A percentile compares a stretch with the other conserved stretches of the same genome.
Conservation (phyloP, 2,329 filamentous ascomycete genomes). For the Epichloe scottii region DNA sequence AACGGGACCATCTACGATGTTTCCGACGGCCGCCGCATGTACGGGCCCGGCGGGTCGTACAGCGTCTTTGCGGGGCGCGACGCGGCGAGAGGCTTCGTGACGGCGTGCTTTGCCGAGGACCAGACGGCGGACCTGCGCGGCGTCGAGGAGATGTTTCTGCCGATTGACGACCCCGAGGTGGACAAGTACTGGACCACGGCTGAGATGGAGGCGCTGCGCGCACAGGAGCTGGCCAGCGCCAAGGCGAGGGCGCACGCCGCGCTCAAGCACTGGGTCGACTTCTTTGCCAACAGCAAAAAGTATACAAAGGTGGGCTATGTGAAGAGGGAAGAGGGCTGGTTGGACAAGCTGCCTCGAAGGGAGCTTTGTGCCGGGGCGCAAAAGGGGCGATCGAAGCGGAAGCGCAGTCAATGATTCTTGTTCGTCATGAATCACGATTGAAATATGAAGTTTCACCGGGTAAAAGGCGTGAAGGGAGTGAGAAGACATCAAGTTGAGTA, state of each 20-base stretch:
- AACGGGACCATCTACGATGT: slow-evolving; percentile 84
- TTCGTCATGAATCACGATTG: no score
- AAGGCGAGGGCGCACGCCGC: slow-evolving; percentile 50
- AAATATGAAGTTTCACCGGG: no score
- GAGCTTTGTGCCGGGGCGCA: slow-evolving; percentile 60
- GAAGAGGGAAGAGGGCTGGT: slow-evolving; percentile 45
- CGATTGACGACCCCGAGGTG: slow-evolving; percentile 47
- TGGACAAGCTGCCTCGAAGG: slow-evolving; percentile 47
- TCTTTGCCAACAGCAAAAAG: slow-evolving; percentile 69
- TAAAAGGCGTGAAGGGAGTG: no score
- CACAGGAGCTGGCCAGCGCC: slow-evolving; percentile 53
- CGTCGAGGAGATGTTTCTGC: slow-evolving; percentile 74
- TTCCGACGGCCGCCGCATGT: slow-evolving; percentile 52
- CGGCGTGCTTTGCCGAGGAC: slow-evolving; percentile 84
- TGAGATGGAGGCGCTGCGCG: slow-evolving; percentile 40
- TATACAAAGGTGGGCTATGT: slow-evolving; percentile 74
- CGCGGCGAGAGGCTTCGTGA: slow-evolving; percentile 79
- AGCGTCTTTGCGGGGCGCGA: slow-evolving; percentile 77
- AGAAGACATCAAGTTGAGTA: no score
- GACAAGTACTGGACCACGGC: slow-evolving; percentile 45
- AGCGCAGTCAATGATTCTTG: slow-evolving; percentile 12
- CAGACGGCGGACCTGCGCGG: slow-evolving; percentile 73
- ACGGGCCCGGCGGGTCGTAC: slow-evolving; percentile 79
- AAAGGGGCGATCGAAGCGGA: slow-evolving; percentile 41
- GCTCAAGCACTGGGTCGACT: slow-evolving; percentile 68